Evolutionary conservation across 2,329 filamentous ascomycete species (phyloP).

Genomic region (Fusarium sp.): DNA sequence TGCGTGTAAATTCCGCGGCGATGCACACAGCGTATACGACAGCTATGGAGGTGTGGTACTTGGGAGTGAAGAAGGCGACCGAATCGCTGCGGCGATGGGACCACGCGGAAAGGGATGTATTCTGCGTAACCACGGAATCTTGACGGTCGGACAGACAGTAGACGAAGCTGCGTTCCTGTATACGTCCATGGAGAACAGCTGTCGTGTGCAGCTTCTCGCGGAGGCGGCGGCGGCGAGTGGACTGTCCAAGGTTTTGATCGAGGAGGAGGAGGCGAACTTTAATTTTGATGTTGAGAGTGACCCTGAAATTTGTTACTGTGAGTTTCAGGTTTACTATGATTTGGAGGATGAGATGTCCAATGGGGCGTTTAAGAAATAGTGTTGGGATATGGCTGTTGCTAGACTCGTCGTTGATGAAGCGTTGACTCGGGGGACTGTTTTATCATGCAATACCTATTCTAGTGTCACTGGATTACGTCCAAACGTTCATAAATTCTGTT

Average conservation of each 20-base stretch:
- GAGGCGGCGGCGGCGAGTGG: constrained; percentile 50
- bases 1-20: constrained; percentile 70
- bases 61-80: constrained; percentile 72
- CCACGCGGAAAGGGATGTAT: constrained; percentile 69
- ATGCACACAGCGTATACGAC: constrained; percentile 73
- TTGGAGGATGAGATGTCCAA: constrained; percentile 42
- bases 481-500: too few relatives aligned
- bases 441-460: too few relatives aligned
- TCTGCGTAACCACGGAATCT: constrained; percentile 76
- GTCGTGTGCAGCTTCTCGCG: constrained; percentile 57
- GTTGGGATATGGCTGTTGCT: neutral
- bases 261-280: constrained; percentile 57
- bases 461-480: too few relatives aligned
- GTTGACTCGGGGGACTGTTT: too few relatives aligned
- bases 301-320: constrained; percentile 45
- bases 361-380: constrained; percentile 43
- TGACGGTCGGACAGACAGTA: constrained; percentile 77
- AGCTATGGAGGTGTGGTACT: constrained; percentile 65
- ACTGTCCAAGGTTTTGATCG: constrained; percentile 54
- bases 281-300: constrained; percentile 50
- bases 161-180: constrained; percentile 81
- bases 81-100: constrained; percentile 73
- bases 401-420: too few relatives aligned
- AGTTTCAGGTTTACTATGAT: constrained; percentile 49
- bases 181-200: constrained; percentile 74